These are phyloP conservation scores for Chara braunii DNA, from an alignment of 139 green algal species.

Conservation along the genomic window DNA sequence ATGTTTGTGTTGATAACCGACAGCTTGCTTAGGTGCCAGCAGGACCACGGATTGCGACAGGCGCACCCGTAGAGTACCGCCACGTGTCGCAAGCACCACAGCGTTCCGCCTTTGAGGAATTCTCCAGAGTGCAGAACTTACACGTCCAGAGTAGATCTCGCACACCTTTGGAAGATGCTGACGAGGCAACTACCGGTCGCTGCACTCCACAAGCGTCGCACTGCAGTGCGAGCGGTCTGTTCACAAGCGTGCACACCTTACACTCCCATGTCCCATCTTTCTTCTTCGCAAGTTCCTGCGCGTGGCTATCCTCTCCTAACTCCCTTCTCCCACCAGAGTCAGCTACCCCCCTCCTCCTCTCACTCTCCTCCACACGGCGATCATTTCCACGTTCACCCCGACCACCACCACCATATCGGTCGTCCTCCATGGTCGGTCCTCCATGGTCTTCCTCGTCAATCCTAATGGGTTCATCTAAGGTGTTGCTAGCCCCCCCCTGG, in stretches of 20 bases:
- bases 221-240: constrained; percentile 6
- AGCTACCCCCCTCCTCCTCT: neutral
- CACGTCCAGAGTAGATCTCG: constrained; percentile 1
- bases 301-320: neutral
- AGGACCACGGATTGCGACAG: neutral
- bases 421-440: no score
- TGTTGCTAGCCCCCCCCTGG: neutral
- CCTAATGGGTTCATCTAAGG: no score
- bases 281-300: neutral
- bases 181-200: neutral
- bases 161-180: neutral
- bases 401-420: neutral
- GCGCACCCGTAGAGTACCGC: constrained; percentile 13
- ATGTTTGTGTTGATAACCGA: no score
- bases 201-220: constrained; percentile 16
- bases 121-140: constrained; percentile 9
- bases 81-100: constrained; percentile 21
- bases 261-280: constrained; percentile 4
- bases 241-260: constrained; percentile 7
- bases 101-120: neutral
- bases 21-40: no score
- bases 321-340: neutral
- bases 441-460: no score
- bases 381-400: neutral
- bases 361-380: neutral